Evolutionary conservation across 2,329 filamentous ascomycete genomes (phyloP), one percentile per base, ranked within the genome.

Genomic region (Fusarium ambrosium): DNA sequence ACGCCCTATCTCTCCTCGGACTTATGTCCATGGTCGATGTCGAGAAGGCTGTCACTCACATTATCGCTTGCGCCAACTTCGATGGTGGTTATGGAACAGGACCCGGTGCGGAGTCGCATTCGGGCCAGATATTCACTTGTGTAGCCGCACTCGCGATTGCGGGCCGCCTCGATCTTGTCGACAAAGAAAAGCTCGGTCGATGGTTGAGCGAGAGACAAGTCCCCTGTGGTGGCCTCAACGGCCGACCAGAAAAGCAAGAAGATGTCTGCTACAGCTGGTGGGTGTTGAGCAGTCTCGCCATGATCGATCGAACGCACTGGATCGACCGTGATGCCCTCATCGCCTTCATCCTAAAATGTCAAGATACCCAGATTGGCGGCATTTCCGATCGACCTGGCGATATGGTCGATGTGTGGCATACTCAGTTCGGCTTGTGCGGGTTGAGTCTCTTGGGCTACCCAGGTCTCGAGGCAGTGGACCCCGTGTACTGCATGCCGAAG

Each of bases 251-350:
- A 85, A 99, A 99, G 86, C 86, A 94, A 72, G 96, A 98, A 81
- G 97, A 99, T 82, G 96, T 98, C 16, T 99, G 97, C 85, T 99
- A 99, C 85, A 98, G 95, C 82, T 99, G 97, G 97, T 99, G 97
- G 97, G 97, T 98, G 53, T 86, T 96, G 80, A 96, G 94, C 80
- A 98, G 95, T 81, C 86, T 99, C 76, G 92, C 93, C 55, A 98
- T 98, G 89, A 94, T 99, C 76, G 92, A 89, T 64, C 92, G 92
- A 65, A 89, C 95, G 63, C 94, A 98, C 82, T 99, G 97, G 97
- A 97, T 99, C 81, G 94, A 99, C 85, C 90, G 92, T 60, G 88
- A 92, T 67, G 94, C 94, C 80, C 89, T 99, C 78, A 89, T 92
- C 62, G 83, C 84, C 27, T 99, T 98, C 84, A 98, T 99, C 64